Base-by-base conservation (phyloP, 139 green algal genomes). In the Microglena sp. region DNA sequence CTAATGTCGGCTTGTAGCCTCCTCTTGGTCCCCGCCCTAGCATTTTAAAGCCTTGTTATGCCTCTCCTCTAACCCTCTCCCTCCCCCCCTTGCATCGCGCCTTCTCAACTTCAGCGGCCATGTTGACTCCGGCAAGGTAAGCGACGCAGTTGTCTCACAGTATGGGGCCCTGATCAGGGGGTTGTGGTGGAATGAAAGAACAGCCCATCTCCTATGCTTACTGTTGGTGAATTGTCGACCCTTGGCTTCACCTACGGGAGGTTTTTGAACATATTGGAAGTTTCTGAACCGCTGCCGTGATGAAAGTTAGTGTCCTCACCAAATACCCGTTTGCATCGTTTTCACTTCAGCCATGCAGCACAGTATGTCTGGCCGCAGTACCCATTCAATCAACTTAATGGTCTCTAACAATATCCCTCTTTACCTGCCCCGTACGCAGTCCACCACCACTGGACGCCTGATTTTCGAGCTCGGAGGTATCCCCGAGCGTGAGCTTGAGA, bases 401-500 rank as follows among this genome's bases (percentile, higher is more conserved):
- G n/a, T n/a, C n/a, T n/a, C n/a, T n/a, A n/a, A n/a, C 21, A 18
- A 32, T 27, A 11, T 18, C 50, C 11, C 50, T 59, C 21, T 6
- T 27, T 18, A 18, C 50, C 50, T 6, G 11, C 11, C 18, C 15
- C 40, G n/a, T n/a, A n/a, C n/a, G n/a, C n/a, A 73, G 67, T 63
- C 86, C 59, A 73, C 67, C n/a, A 73, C 68, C 30, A 64, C 93
- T 60, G 93, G 93, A 60, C 93, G 90, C 77, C 81, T 98, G 62
- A 81, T 99, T 29, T 98, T 96, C 81, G 90, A 97, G 89, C 90
- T 98, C 55, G 93, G 93, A 59, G 93, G 93, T 77, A 97, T 99
- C 87, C 84, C 91, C 74, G 89, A 98, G 90, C 92, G 93, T 93
- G 93, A 96, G 82, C 84, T 95, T 70, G 90, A 95, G 75, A 92